Conservation (phyloP, 345 rosid genomes). For the Erucastrum elatum region DNA sequence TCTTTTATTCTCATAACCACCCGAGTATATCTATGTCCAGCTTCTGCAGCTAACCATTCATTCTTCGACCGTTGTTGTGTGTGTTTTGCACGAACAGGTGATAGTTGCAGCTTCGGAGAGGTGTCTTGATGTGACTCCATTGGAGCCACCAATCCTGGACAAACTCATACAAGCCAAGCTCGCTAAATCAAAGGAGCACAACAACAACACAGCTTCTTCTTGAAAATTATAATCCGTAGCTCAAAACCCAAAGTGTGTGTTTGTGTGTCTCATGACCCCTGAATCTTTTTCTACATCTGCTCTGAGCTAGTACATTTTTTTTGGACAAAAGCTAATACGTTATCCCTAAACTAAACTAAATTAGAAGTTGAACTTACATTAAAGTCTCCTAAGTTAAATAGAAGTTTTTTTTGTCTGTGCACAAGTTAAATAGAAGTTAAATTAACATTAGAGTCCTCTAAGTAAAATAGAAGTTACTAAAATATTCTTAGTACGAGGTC, state of each 20-base stretch:
- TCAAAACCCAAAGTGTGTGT: constrained; percentile 2
- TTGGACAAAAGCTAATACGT: background rate
- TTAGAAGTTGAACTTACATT: background rate
- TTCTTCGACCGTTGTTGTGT: background rate
- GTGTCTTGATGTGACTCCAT: constrained; percentile 83
- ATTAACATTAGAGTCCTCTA: background rate
- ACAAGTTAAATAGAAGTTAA: too few species aligned
- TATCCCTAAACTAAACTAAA: background rate
- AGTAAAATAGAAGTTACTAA: background rate
- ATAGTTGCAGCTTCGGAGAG: constrained; percentile 67
- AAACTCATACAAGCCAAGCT: constrained; percentile 88
- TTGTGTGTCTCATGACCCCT: background rate
- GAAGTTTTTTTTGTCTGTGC: too few species aligned
- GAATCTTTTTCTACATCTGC: too few species aligned
- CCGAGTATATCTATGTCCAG: background rate
- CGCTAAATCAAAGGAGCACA: constrained; percentile 57
- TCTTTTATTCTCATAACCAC: constrained; percentile 6
- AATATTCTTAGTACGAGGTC: background rate
- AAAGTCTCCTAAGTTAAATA: background rate
- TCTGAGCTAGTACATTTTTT: background rate
- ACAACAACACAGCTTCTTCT: constrained; percentile 28
- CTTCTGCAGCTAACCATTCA: background rate
- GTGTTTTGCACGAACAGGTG: constrained; percentile 52
- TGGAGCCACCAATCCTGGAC: constrained; percentile 94
- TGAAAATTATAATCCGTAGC: constrained; percentile 11